Percentiles rank a stretch among this genome's conserved stretches.
These are phyloP conservation scores for Pleodorina starrii DNA, from an alignment of 139 green algal species.

Conservation along the genomic window DNA sequence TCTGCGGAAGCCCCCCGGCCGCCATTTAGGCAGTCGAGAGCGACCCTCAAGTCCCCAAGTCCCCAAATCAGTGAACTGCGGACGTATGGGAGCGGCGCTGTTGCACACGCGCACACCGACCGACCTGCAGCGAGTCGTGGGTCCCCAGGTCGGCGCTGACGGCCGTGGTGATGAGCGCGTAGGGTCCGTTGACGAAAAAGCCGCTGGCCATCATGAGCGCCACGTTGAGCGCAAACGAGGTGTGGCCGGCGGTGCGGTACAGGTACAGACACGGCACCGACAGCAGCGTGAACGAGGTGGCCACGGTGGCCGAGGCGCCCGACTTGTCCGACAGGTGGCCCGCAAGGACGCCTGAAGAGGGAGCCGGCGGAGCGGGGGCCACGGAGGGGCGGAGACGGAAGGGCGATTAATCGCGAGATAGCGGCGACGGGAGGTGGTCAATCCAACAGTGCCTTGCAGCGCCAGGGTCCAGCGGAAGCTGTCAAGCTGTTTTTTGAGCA, in stretches of 20 bases:
- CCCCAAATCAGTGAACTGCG: too few species aligned
- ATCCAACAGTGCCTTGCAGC: too few species aligned
- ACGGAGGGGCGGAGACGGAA: too few species aligned
- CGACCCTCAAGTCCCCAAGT: too few species aligned
- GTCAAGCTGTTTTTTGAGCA: too few species aligned
- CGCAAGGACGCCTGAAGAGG: slow-evolving; percentile 77
- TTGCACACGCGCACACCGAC: too few species aligned
- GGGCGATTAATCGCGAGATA: too few species aligned
- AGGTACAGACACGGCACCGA: slow-evolving; percentile 88
- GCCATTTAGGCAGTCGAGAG: too few species aligned
- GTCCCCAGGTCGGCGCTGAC: slow-evolving; percentile 96
- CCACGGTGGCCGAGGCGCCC: slow-evolving; percentile 77
- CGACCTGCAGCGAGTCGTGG: slow-evolving; percentile 84
- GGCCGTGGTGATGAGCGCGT: slow-evolving; percentile 97
- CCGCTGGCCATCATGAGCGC: slow-evolving; percentile 89
- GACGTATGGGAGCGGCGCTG: too few species aligned
- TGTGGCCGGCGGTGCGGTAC: slow-evolving; percentile 80
- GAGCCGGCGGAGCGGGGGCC: not conserved
- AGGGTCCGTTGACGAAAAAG: slow-evolving; percentile 97
- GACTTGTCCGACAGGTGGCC: slow-evolving; percentile 90
- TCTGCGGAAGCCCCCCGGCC: too few species aligned
- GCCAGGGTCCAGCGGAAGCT: too few species aligned
- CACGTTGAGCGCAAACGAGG: slow-evolving; percentile 82
- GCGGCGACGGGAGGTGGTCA: too few species aligned
- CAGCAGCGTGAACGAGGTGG: slow-evolving; percentile 83